Evolutionary conservation across 2,329 filamentous ascomycete species (phyloP), one percentile per base, ranked within the genome.

Genomic region (Decorospora gaudefroyi): DNA sequence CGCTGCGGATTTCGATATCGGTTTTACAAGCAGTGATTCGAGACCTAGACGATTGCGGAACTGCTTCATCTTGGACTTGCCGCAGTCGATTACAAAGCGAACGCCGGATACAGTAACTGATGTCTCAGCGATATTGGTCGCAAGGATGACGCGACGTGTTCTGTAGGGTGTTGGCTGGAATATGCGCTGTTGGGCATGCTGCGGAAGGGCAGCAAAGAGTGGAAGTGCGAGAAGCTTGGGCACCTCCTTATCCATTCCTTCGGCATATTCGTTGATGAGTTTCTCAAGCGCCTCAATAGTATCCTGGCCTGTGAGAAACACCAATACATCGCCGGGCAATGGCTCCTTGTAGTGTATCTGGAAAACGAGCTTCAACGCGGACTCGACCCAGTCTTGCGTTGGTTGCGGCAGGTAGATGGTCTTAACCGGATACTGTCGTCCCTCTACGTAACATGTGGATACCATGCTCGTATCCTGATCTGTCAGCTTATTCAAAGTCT

Each of bases 81-180:
- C 93, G 42, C 88, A 88, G 65, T 99, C 93, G 13, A 99, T 80
- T 7, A 99, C 92, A 58, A 87, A 93, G 4, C 89, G 83, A 5
- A 99, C 90, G 2, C 93, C 93, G 0, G 92, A 87, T 0, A 99
- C 91, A 0, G 93, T 99, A 46, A 99, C 88, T 1, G 93, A 97
- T 0, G 93, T 97, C 69, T 99, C 93, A n/a, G 93, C 93, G 60
- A 99, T 97, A 63, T 99, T 99, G 10, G 93, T 99, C 0, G 91
- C 86, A 0, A 99, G 76, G 0, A 99, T 90, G 9, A 97, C 80
- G 65, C 97, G 97, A 29, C 93, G 81, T 0, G 89, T 95, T n/a
- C 78, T 78, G 2, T 83, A 81, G 0, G 83, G 82, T 15, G 87
- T 80, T 1, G 88, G 87, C 41, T 85, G 77, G 67, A 99, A 97